Base-by-base conservation (phyloP, 2,329 filamentous ascomycete species). In the Zymoseptoria pseudotritici region DNA sequence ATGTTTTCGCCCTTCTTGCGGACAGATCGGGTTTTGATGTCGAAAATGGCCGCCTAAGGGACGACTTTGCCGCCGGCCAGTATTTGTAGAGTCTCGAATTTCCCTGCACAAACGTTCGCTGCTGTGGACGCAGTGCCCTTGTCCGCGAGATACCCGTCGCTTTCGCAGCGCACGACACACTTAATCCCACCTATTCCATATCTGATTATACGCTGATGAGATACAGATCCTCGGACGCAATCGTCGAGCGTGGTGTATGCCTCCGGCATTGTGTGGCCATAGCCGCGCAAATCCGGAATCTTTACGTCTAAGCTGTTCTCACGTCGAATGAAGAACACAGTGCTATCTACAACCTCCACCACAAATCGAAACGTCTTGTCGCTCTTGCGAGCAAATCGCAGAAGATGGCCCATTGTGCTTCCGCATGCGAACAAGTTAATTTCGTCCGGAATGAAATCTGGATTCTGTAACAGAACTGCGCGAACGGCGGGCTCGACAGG, bases 221-320 rank as follows among this genome's bases (percentile, higher is more conserved):
- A 84, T 1, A 72, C 73, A 0, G 86, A 89, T 0, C 77, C 76
- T 53, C 76, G 78, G 0, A 84, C 80, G 0, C 77, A 78, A 0
- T 65, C 10, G 9, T 82, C 80, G 86, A 86, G 89, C 0, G 78
- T 83, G 0, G 87, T 90, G 66, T 88, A 86, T 0, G 78, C 77
- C 54, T 88, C 84, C 0, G 84, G 84, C 63, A 90, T 90, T 0
- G 83, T 79, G 65, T 89, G 86, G 0, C 86, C 86, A 65, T 79
- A 88, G 0, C 87, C 87, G 17, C 66, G 65, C 0, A 89, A 73
- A n/a, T 77, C 77, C 0, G 73, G 64, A 4, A 89, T 84, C 0
- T 77, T 68, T 64, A 87, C 83, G 0, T 71, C 80, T 0, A 86
- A 84, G 0, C 81, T 79, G 52, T 83, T 84, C 66, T 87, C 85